Evolutionary conservation across 2,329 filamentous ascomycete genomes (phyloP).

Genomic region (Claviceps humidiphila): DNA sequence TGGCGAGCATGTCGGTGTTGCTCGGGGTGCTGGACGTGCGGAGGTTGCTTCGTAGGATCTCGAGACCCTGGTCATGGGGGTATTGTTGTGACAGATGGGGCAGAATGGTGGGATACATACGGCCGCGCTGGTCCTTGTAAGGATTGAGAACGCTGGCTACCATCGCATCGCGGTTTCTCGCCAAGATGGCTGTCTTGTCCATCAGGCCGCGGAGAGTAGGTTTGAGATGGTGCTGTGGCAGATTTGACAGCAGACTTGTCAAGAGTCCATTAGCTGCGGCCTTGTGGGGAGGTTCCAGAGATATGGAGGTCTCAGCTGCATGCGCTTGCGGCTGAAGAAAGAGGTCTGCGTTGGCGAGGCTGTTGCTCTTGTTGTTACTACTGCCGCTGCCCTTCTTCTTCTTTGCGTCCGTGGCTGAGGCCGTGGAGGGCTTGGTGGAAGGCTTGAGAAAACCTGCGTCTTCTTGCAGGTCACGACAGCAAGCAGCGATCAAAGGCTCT

Average conservation of each 20-base stretch:
- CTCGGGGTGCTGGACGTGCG: slow-evolving; percentile 22
- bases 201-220: slow-evolving; percentile 59
- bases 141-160: slow-evolving; percentile 73
- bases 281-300: slow-evolving; percentile 33
- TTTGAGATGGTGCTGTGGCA: slow-evolving; percentile 56
- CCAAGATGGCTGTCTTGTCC: slow-evolving; percentile 69
- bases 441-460: slow-evolving; percentile 34
- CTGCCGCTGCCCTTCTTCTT: slow-evolving; percentile 22
- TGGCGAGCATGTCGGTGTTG: slow-evolving; percentile 15
- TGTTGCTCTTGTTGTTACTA: slow-evolving; percentile 13
- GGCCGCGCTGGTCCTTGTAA: slow-evolving; percentile 47
- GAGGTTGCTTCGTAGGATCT: slow-evolving; percentile 54
- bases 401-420: slow-evolving; percentile 13
- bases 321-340: slow-evolving; percentile 40
- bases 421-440: slow-evolving; percentile 18
- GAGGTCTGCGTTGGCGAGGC: slow-evolving; percentile 54
- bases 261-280: slow-evolving; percentile 50
- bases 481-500: slow-evolving; percentile 46
- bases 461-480: slow-evolving; percentile 61
- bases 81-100: slow-evolving; percentile 63
- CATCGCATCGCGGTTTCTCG: slow-evolving; percentile 57
- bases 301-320: slow-evolving; percentile 17
- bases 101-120: slow-evolving; percentile 59
- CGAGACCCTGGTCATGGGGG: slow-evolving; percentile 49
- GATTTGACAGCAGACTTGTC: slow-evolving; percentile 42